These are phyloP conservation scores for Penicillium capsulatum DNA, from an alignment of 2,329 filamentous ascomycete genomes.

Conservation along the genomic window DNA sequence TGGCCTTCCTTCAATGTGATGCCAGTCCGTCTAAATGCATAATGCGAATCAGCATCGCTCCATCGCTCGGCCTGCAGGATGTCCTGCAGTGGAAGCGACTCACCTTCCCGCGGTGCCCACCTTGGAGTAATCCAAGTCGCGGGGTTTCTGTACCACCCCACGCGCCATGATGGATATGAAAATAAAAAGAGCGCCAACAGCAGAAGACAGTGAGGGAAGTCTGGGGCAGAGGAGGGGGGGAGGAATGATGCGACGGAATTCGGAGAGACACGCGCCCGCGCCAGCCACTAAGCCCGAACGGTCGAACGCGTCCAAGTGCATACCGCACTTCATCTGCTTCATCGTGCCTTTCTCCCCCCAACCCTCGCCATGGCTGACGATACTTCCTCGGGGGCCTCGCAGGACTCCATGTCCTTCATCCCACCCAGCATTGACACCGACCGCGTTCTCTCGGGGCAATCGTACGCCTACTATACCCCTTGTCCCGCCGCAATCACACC, in stretches of 20 bases:
- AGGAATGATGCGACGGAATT: slow-evolving; percentile 21
- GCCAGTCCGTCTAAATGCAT: slow-evolving; percentile 72
- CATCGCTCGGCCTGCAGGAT: slow-evolving; percentile 1
- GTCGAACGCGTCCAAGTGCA: slow-evolving; percentile 28
- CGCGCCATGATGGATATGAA: slow-evolving; percentile 32
- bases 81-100: slow-evolving; percentile 10
- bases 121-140: slow-evolving; percentile 48
- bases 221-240: slow-evolving; percentile 7
- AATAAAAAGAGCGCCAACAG: slow-evolving; percentile 8
- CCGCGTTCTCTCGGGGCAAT: slow-evolving; percentile 59
- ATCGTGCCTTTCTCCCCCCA: slow-evolving; percentile 2
- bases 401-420: slow-evolving; percentile 50
- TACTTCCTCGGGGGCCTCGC: slow-evolving; percentile 16
- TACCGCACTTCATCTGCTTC: background rate
- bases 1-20: slow-evolving; percentile 73
- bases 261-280: slow-evolving; percentile 21
- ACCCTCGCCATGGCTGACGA: slow-evolving; percentile 33
- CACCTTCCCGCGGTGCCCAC: slow-evolving; percentile 48
- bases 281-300: slow-evolving; percentile 34
- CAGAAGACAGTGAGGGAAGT: no score
- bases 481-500: slow-evolving; percentile 60
- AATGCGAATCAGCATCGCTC: slow-evolving; percentile 14
- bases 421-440: slow-evolving; percentile 63
- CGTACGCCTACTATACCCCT: slow-evolving; percentile 68
- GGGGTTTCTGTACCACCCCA: slow-evolving; percentile 39